phyloP scores from a whole-genome alignment of 2,329 filamentous ascomycete species.

The Cercospora sp. region DNA sequence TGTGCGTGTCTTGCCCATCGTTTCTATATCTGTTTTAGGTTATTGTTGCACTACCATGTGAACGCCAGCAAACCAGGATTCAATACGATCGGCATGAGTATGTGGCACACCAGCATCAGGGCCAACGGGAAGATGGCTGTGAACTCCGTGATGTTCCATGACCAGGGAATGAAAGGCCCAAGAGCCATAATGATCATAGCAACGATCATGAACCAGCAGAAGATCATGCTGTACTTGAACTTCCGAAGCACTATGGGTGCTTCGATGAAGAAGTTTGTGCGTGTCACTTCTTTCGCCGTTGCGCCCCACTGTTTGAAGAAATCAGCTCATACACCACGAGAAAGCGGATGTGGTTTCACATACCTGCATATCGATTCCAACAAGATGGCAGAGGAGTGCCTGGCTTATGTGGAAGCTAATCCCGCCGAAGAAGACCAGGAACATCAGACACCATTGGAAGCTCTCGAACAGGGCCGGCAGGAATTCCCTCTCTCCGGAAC shows the following conservation, averaged over 20 bases:
- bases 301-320: constrained; percentile 52
- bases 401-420: constrained; percentile 78
- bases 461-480: constrained; percentile 56
- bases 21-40: not conserved
- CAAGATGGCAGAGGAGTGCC: constrained; percentile 78
- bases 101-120: constrained; percentile 67
- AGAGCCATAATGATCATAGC: constrained; percentile 66
- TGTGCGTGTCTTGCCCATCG: not conserved
- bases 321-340: not conserved
- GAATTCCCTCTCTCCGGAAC: constrained; percentile 57
- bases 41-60: constrained; percentile 59
- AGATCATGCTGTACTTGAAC: constrained; percentile 73
- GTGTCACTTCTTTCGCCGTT: constrained; percentile 78
- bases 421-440: constrained; percentile 81
- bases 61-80: constrained; percentile 82
- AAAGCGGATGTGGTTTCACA: constrained; percentile 52
- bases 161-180: constrained; percentile 63
- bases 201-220: constrained; percentile 59
- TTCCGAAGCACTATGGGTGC: constrained; percentile 74
- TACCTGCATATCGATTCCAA: constrained; percentile 74
- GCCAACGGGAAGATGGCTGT: constrained; percentile 76
- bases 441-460: constrained; percentile 63
- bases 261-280: constrained; percentile 82
- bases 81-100: constrained; percentile 69
- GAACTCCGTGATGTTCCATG: constrained; percentile 49